phyloP scores from a whole-genome alignment of 257 asterid genomes.

The Jasminum sambac region DNA sequence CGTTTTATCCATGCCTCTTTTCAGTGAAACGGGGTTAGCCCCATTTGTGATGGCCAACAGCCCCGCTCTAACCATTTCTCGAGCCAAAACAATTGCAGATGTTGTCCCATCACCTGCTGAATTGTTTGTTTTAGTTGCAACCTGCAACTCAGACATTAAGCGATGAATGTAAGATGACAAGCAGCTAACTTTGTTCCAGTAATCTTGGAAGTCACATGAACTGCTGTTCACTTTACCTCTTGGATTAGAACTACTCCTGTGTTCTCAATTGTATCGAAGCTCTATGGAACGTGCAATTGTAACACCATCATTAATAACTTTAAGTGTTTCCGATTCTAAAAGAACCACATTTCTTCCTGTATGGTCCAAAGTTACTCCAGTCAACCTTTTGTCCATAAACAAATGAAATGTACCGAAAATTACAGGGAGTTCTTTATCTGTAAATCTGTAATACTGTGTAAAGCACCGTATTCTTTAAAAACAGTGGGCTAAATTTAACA shows the following conservation, averaged over 20 bases:
- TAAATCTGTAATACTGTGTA: background rate
- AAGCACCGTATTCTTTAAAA: background rate
- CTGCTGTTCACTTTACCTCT: slow-evolving; percentile 51
- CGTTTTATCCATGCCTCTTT: slow-evolving; percentile 85
- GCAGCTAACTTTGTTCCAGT: background rate
- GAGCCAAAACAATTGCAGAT: slow-evolving; percentile 87
- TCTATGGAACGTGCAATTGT: slow-evolving; percentile 91
- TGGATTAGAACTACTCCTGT: slow-evolving; percentile 76
- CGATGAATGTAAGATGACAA: background rate
- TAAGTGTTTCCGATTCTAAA: slow-evolving; percentile 58
- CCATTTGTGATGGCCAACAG: slow-evolving; percentile 80
- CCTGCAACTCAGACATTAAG: slow-evolving; percentile 42
- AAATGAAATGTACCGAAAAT: background rate
- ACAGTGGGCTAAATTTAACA: background rate
- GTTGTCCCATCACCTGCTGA: slow-evolving; percentile 96
- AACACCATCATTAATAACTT: slow-evolving; percentile 91
- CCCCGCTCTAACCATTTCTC: slow-evolving; percentile 82
- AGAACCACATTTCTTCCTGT: slow-evolving; percentile 88
- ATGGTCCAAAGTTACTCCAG: slow-evolving; percentile 17
- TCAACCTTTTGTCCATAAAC: background rate
- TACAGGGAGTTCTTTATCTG: background rate
- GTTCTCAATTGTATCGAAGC: slow-evolving; percentile 87
- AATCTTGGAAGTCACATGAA: slow-evolving; percentile 13
- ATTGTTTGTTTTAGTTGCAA: slow-evolving; percentile 77
- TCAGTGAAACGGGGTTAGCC: slow-evolving; percentile 76